Percentiles rank a stretch among this genome's conserved stretches.
phyloP scores from a whole-genome alignment of 2,329 filamentous ascomycete species.

The Trichophyton mentagrophytes region DNA sequence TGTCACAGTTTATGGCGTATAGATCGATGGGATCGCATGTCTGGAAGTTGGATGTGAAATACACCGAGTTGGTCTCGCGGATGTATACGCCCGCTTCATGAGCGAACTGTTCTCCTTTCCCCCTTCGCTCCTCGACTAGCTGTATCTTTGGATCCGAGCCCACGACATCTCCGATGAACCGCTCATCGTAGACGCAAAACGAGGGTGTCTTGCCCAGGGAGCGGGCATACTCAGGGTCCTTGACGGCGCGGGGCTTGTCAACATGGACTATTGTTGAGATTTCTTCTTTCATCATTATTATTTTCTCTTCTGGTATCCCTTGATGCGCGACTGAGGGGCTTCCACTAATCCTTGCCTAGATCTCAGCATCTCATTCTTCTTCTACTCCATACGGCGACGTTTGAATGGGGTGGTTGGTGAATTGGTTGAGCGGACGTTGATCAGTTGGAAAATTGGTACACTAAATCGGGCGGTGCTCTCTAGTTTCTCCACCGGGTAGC shows the following conservation, averaged over 20 bases:
- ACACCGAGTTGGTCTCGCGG: constrained; percentile 21
- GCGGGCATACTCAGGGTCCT: constrained; percentile 8
- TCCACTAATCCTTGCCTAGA: neutral
- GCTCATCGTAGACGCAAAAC: constrained; percentile 13
- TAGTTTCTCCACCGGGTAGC: no score
- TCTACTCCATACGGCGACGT: neutral
- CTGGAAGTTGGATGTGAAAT: constrained; percentile 29
- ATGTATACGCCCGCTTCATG: constrained; percentile 37
- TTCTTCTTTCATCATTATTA: neutral
- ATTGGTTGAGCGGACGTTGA: no score
- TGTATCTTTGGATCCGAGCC: constrained; percentile 27
- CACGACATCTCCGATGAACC: constrained; percentile 20
- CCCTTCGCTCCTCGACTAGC: constrained; percentile 24
- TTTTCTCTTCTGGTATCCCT: neutral
- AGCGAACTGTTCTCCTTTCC: constrained; percentile 34
- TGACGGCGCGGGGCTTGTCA: constrained; percentile 11
- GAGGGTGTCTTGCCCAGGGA: constrained; percentile 9
- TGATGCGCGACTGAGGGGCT: neutral
- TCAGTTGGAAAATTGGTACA: no score
- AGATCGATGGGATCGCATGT: constrained; percentile 17
- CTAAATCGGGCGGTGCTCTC: no score
- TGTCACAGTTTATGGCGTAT: constrained; percentile 12
- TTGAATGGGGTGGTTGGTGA: neutral
- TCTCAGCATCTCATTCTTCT: neutral
- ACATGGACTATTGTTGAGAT: constrained; percentile 6